These are phyloP conservation scores for Schizosaccharomyces octosporus DNA, from an alignment of 805 yeast species.

Conservation along the genomic window DNA sequence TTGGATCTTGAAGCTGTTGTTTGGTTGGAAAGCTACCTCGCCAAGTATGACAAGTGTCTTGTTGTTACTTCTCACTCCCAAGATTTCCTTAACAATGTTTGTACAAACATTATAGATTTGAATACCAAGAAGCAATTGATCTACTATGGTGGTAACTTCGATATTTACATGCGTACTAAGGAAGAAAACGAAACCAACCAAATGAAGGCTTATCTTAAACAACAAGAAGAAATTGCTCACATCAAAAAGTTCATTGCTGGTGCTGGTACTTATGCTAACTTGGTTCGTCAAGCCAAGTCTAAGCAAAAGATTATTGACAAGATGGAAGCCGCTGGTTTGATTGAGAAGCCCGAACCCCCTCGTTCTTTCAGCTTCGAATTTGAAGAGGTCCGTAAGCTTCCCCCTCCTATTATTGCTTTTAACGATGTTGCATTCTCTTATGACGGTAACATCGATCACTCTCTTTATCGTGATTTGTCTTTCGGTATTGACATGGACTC, in stretches of 20 bases:
- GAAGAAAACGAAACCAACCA: conserved; percentile 83
- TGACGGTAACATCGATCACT: conserved; percentile 46
- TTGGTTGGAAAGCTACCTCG: conserved; percentile 95
- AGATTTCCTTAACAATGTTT: conserved; percentile 97
- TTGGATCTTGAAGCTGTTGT: conserved; percentile 98
- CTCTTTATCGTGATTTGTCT: conserved; percentile 70
- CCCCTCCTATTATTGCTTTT: conserved; percentile 94
- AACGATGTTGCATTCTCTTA: conserved; percentile 86
- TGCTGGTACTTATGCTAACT: conserved; percentile 97
- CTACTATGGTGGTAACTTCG: conserved; percentile 94
- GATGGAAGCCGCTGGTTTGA: conserved; percentile 96
- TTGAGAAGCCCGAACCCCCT: conserved; percentile 78
- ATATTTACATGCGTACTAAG: conserved; percentile 86
- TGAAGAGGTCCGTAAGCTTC: conserved; percentile 87
- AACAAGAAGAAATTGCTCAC: conserved; percentile 95
- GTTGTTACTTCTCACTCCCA: conserved; percentile 92
- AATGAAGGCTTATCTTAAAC: conserved; percentile 89
- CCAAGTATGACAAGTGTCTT: conserved; percentile 77
- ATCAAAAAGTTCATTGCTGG: conserved; percentile 96
- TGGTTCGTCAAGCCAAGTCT: conserved; percentile 95
- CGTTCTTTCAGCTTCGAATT: conserved; percentile 83
- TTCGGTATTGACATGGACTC: conserved; percentile 99
- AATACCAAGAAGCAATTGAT: conserved; percentile 41
- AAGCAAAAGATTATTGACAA: conserved; percentile 97
- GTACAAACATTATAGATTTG: conserved; percentile 96